These are phyloP conservation scores for Ramaria sp. DNA, from an alignment of 768 basidiomycete species.

Conservation along the genomic window DNA sequence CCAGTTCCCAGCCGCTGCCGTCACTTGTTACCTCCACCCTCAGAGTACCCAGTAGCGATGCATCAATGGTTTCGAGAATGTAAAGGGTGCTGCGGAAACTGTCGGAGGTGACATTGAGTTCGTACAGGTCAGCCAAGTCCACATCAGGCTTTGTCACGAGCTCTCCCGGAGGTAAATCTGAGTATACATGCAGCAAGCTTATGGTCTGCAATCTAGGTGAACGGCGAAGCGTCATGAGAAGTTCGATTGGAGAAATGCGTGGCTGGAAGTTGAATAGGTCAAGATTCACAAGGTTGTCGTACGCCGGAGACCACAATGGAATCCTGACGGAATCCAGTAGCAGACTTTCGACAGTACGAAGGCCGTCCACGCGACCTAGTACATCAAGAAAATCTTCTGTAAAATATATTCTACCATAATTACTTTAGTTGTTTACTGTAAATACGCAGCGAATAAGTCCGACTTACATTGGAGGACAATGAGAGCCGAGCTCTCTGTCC, in stretches of 20 bases:
- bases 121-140: neutral
- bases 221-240: neutral
- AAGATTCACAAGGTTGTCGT: slow-evolving; percentile 2
- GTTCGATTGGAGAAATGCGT: neutral
- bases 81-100: neutral
- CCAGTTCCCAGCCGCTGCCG: neutral
- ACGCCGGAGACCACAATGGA: neutral
- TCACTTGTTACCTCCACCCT: neutral
- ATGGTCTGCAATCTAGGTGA: neutral
- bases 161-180: neutral
- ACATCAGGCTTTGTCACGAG: neutral
- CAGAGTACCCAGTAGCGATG: neutral
- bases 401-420: neutral
- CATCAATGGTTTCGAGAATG: neutral
- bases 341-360: neutral
- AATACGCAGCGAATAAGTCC: neutral
- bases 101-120: neutral
- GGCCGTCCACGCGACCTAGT: neutral
- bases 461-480: neutral
- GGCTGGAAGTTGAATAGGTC: neutral
- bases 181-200: neutral
- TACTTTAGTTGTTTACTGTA: neutral
- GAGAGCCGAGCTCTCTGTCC: neutral
- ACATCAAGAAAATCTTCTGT: neutral
- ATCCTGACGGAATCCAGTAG: neutral